These are phyloP conservation scores for Hanseniaspora hatyaiensis DNA, from an alignment of 805 yeast species.

Conservation along the genomic window DNA sequence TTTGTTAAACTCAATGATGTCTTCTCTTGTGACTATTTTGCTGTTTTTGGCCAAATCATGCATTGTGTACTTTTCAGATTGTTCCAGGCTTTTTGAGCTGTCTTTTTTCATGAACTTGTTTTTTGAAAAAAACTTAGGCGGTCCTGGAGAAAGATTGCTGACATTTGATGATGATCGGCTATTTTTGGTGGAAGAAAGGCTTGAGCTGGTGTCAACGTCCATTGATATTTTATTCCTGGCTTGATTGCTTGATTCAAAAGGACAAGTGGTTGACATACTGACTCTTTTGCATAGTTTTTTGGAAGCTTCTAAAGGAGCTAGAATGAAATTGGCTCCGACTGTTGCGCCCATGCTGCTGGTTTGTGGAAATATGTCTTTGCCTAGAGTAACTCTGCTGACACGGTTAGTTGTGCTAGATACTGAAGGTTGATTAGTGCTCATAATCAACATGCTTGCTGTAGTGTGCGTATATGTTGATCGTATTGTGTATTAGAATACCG, in stretches of 20 bases:
- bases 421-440: not conserved
- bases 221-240: not conserved
- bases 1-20: slow-evolving; percentile 7
- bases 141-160: not conserved
- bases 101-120: not conserved
- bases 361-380: not conserved
- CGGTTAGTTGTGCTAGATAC: no score
- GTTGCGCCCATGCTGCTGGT: not conserved
- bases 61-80: not conserved
- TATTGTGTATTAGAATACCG: no score
- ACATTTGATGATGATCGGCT: not conserved
- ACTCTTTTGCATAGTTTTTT: slow-evolving; percentile 7
- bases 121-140: not conserved
- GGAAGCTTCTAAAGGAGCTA: not conserved
- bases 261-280: no score
- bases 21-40: slow-evolving; percentile 14
- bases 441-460: not conserved
- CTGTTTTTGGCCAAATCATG: slow-evolving; percentile 5
- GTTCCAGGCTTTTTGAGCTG: not conserved
- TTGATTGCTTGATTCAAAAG: no score
- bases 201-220: not conserved
- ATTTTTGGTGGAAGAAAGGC: not conserved
- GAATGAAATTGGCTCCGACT: not conserved
- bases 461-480: no score
- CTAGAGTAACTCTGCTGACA: no score